Evolutionary conservation across 257 asterid species (phyloP), one percentile per base, ranked within the genome.

Genomic region (Gentiana straminea): DNA sequence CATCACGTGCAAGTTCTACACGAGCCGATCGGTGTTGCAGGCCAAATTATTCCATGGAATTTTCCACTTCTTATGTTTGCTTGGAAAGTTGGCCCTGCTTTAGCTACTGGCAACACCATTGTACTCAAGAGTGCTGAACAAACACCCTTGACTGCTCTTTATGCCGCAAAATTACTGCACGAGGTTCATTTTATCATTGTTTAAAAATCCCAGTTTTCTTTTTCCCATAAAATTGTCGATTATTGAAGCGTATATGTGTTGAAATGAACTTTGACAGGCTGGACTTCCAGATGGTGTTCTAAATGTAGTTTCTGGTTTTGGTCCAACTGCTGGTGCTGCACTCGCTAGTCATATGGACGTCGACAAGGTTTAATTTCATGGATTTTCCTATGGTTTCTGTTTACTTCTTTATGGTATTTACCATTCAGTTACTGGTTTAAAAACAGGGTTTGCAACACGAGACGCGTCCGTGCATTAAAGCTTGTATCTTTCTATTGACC

Each of bases 1-100:
- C 56, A 82, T 66, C 89, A 82, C 4, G 68, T 86, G 41, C 95
- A 82, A 67, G 71, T 59, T 49, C 64, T 86, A 71, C 94, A 77
- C 56, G 95, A 86, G 50, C 95, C 94, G n/a, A 86, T 81, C n/a
- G 95, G 95, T 13, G 95, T 86, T 8, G 83, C 77, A 0, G 95
- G 94, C 35, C 95, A 86, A 52, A 84, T 86, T 11, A 86, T 84
- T 43, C 95, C 95, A 0, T 84, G 95, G 95, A 86, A 86, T 64
- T 86, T 86, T 49, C 95, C 95, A 0, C 84, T 84, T 59, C 78
- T 77, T 45, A 84, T 86, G 95, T 76, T 76, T 62, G 84, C 87
- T n/a, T 83, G 82, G 91, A 86, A 84, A 68, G 81, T 86, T 5
- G 94, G 89, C 1, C 94, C 95, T 11, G 94, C 94, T 48, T 69